Percentiles rank a stretch among this genome's conserved stretches.
Evolutionary conservation across 2,329 filamentous ascomycete species (phyloP).

Genomic region (Sodiomyces alkalinus): DNA sequence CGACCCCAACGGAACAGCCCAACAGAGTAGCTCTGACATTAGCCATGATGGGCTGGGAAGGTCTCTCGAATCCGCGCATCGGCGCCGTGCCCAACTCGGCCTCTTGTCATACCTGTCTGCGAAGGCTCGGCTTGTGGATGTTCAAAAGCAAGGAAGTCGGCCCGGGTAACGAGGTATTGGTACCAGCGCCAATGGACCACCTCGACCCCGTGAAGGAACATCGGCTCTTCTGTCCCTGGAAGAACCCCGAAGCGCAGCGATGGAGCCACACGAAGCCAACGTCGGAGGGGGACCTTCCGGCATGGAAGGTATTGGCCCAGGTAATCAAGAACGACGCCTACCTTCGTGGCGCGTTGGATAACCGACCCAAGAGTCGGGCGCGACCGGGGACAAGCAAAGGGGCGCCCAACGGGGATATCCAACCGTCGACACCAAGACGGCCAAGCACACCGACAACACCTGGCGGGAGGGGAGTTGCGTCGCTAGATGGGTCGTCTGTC

Average conservation of each 20-base stretch:
- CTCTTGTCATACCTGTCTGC: conserved; percentile 72
- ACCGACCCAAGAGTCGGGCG: conserved; percentile 7
- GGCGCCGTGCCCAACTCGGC: conserved; percentile 56
- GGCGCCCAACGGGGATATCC: conserved; percentile 8
- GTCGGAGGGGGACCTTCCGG: conserved; percentile 24
- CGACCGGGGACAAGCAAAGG: conserved; percentile 4
- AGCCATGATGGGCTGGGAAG: conserved; percentile 64
- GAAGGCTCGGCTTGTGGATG: conserved; percentile 85
- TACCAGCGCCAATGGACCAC: conserved; percentile 46
- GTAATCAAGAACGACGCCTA: conserved; percentile 44
- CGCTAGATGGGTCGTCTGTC: conserved; percentile 7
- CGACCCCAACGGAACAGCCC: conserved; percentile 14
- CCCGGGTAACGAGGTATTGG: conserved; percentile 33
- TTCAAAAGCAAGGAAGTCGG: conserved; percentile 63
- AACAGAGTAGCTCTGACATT: conserved; percentile 52
- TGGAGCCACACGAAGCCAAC: conserved; percentile 16
- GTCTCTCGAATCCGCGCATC: conserved; percentile 37
- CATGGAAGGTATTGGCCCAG: conserved; percentile 39
- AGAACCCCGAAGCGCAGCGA: conserved; percentile 47
- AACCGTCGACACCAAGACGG: conserved; percentile 6
- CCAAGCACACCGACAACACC: conserved; percentile 5
- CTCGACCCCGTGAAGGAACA: conserved; percentile 60
- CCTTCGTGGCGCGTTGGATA: conserved; percentile 20
- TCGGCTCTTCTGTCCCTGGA: conserved; percentile 74
- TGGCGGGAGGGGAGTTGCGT: conserved; percentile 1